phyloP scores from a whole-genome alignment of 2,329 filamentous ascomycete genomes.

The Chaetomium strumarium region DNA sequence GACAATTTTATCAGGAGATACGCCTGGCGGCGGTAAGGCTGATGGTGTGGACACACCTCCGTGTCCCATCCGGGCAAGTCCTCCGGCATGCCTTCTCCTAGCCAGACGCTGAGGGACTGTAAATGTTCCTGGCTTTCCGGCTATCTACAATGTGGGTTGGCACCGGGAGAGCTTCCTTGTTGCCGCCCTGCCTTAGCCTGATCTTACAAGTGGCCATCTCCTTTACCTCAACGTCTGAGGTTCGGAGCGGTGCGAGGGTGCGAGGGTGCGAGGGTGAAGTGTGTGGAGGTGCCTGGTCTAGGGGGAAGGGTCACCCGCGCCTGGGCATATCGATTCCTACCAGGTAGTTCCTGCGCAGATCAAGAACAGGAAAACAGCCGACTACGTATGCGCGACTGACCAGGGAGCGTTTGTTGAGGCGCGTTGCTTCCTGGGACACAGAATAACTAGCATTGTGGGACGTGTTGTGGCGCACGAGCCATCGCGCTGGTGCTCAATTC shows the following conservation, averaged over 20 bases:
- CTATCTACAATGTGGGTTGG: background rate
- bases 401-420: background rate
- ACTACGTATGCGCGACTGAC: background rate
- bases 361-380: too few species aligned
- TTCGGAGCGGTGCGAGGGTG: too few species aligned
- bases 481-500: constrained; percentile 17
- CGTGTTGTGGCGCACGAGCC: constrained; percentile 26
- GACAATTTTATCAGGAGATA: constrained; percentile 15
- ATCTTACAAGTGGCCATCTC: too few species aligned
- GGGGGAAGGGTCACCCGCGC: background rate
- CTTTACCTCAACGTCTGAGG: too few species aligned
- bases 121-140: background rate
- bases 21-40: constrained; percentile 15
- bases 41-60: constrained; percentile 15
- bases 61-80: background rate
- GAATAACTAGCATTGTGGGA: constrained; percentile 17
- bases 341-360: too few species aligned
- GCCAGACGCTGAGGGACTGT: background rate
- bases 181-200: too few species aligned
- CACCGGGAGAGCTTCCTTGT: background rate
- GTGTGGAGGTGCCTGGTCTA: background rate
- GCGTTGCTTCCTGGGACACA: background rate
- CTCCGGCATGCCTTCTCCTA: background rate
- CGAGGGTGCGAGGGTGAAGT: too few species aligned
- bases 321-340: background rate